Evolutionary conservation across 768 basidiomycete species (phyloP).

Genomic region (Pseudohyphozyma bogoriensis): DNA sequence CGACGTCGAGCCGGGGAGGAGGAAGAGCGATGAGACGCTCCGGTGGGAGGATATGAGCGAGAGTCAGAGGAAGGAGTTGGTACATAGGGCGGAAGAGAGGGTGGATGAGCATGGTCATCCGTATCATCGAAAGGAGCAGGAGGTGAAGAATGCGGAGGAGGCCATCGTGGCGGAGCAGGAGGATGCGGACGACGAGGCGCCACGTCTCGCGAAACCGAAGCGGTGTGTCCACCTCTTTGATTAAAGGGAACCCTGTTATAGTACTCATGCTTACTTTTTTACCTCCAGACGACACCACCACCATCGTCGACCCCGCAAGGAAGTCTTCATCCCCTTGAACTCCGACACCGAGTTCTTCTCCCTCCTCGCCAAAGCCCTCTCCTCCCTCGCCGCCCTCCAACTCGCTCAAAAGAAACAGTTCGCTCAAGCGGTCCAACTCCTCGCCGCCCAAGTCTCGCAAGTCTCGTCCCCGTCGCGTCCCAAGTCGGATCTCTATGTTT

Average conservation of each 20-base stretch:
- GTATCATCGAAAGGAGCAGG: slow-evolving; percentile 9
- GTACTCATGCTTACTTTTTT: not conserved
- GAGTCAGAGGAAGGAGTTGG: not conserved
- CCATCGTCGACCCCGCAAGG: slow-evolving; percentile 33
- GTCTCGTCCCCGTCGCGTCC: slow-evolving; percentile 37
- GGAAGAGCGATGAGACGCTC: slow-evolving; percentile 5
- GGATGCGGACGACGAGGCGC: slow-evolving; percentile 4
- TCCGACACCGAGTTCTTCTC: slow-evolving; percentile 73
- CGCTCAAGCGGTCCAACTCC: slow-evolving; percentile 45
- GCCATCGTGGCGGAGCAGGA: not conserved
- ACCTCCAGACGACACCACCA: not conserved
- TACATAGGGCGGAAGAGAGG: slow-evolving; percentile 3
- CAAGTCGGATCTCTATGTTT: slow-evolving; percentile 63
- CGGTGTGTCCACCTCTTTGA: not conserved
- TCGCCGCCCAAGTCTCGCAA: slow-evolving; percentile 40
- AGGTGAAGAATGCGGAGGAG: not conserved
- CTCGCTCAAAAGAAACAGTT: slow-evolving; percentile 46
- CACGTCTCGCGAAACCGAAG: not conserved
- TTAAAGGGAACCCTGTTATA: not conserved
- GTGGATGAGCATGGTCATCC: slow-evolving; percentile 2
- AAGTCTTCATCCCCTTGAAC: slow-evolving; percentile 67
- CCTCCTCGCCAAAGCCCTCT: slow-evolving; percentile 50
- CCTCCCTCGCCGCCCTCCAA: slow-evolving; percentile 47
- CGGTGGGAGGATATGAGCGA: not conserved
- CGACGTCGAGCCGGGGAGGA: not conserved